A percentile compares a stretch with the other conserved stretches of the same genome.
Conservation (phyloP, 1,139 yeast species). For the Hyphopichia fennica region DNA sequence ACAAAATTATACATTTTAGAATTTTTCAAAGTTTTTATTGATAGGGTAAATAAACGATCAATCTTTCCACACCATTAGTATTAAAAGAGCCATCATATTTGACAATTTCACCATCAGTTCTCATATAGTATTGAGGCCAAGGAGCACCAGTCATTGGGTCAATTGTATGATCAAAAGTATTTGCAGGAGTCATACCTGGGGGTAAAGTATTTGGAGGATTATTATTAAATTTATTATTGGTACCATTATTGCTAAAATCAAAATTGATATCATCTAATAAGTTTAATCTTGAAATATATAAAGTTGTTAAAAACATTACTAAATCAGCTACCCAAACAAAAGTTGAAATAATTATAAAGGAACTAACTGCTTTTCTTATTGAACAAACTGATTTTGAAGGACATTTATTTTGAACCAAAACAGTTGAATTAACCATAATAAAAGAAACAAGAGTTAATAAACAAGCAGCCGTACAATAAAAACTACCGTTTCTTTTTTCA, state of each 20-base stretch:
- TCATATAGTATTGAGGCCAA: slow-evolving; percentile 6
- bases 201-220: slow-evolving; percentile 1
- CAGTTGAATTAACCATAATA: slow-evolving; percentile 26
- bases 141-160: slow-evolving; percentile 11
- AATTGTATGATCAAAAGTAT: neutral
- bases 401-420: slow-evolving; percentile 25
- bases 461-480: slow-evolving; percentile 39
- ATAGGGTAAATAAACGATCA: slow-evolving; percentile 4
- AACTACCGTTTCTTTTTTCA: slow-evolving; percentile 44
- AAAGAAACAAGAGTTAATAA: slow-evolving; percentile 34
- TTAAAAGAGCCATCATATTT: slow-evolving; percentile 4
- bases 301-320: slow-evolving; percentile 41
- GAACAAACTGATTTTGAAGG: slow-evolving; percentile 23
- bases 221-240: slow-evolving; percentile 5
- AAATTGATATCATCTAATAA: slow-evolving; percentile 37
- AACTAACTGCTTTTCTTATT: slow-evolving; percentile 37
- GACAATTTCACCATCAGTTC: slow-evolving; percentile 4
- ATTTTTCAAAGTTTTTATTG: too few species aligned
- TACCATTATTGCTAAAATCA: slow-evolving; percentile 29
- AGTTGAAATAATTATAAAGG: slow-evolving; percentile 39
- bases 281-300: slow-evolving; percentile 41
- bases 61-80: slow-evolving; percentile 1
- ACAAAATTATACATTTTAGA: neutral
- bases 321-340: slow-evolving; percentile 42
- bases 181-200: neutral